Evolutionary conservation across 352 stramenopile species (phyloP), one percentile per base, ranked within the genome.

Genomic region (Phytophthora capsici): DNA sequence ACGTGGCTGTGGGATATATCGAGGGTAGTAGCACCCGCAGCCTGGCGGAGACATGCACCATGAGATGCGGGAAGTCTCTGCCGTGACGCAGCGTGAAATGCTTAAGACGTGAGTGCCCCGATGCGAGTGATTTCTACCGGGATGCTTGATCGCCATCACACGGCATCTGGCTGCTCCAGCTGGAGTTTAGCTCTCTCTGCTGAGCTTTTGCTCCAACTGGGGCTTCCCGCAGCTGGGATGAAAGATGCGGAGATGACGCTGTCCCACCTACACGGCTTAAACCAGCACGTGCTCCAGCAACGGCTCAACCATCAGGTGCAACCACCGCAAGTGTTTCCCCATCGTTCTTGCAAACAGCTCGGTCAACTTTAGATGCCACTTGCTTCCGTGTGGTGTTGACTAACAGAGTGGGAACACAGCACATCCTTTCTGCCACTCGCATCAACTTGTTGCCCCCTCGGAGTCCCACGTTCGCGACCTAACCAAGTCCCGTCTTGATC

Each of bases 341-440:
- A 73, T 69, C 59, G 20, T 14, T 17, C 16, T 40, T 55, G 50
- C 57, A 69, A 68, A 55, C 51, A 72, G 57, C 64, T 64, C 68
- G 43, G 51, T 72, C 57, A 72, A 68, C 57, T 68, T 68, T 30
- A 28, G 50, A 67, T 67, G 52, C 28, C 64, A 59, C 34, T 64
- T 52, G 49, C n/a, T n/a, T 54, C 19, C 40, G 38, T 56, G 30
- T n/a, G 45, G 26, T 68, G 50, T 64, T 68, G 64, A 68, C 51
- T 63, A 63, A 63, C 10, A 66, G 28, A 58, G 49, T 41, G 22
- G 45, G 37, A 45, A 59, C 28, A 49, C 14, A 45, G 22, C 47
- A 72, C 64, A 69, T 72, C 46, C 19, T 71, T 71, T 71, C 44
- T 55, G 55, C 34, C 41, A 59, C 63, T 54, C 36, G 14, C 46